Evolutionary conservation across 2,329 filamentous ascomycete species (phyloP), one percentile per base, ranked within the genome.

Genomic region (Fusarium tanahbumbuense): DNA sequence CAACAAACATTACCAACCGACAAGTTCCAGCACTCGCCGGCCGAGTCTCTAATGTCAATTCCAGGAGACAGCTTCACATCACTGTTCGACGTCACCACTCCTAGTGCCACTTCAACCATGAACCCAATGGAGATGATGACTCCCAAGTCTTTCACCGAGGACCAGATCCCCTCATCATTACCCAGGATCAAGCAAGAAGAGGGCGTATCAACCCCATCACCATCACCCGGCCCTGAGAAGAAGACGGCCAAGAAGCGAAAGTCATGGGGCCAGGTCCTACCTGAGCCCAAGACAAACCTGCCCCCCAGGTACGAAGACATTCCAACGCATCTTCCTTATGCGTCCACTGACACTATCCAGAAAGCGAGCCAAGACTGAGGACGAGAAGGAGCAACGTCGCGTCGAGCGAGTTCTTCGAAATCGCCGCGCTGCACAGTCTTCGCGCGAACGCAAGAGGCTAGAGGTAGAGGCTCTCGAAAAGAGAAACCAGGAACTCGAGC

Each of bases 391-490:
- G 83, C 96, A 99, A 82, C 92, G 96, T 46, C 92, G 96, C 67
- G 97, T 98, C 58, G 96, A 99, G 85, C 93, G 96, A 68, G 96
- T 99, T 71, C 93, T 98, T 75, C 92, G 96, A 46, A 99, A 99
- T 79, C 93, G 96, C 72, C 93, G 94, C 64, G 96, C 96, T 47
- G 96, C 96, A 42, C 96, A 98, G 85, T 98, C 97, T 63, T 99
- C 96, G 6, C 88, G 96, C 53, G 96, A 99, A 81, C 92, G 94
- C 64, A 97, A 98, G 86, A 89, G 94, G 60, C 86, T 87, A 16
- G 90, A 98, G 81, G 93, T 97, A 41, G 96, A 98, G 82, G 91
- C 91, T 46, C 88, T 98, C 32, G 93, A 95, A 82, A 82, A 88
- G 76, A 86, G 91, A 62, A 94, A 94, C 77, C 86, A 89, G 75